Percentiles rank a stretch among this genome's conserved stretches.
phyloP scores from a whole-genome alignment of 441 rosid species.

The Erodium moschatum region DNA sequence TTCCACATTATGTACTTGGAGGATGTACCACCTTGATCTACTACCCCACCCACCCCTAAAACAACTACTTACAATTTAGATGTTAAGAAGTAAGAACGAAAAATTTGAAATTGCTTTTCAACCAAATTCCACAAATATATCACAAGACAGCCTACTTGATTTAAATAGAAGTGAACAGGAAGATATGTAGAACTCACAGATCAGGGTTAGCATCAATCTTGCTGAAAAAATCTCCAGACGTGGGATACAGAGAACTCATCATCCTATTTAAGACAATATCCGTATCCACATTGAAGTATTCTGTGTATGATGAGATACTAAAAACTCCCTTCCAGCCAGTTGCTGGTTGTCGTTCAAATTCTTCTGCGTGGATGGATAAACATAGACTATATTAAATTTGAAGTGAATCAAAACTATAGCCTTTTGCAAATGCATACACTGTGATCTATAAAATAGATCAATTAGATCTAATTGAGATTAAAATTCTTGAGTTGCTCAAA shows the following conservation, averaged over 20 bases:
- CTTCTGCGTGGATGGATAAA: constrained; percentile 35
- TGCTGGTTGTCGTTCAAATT: constrained; percentile 64
- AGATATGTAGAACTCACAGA: constrained; percentile 50
- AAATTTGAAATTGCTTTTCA: not conserved
- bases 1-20: no score
- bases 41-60: no score
- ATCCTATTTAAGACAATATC: constrained; percentile 73
- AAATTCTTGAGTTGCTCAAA: not conserved
- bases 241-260: constrained; percentile 64
- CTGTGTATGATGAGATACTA: constrained; percentile 63
- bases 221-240: constrained; percentile 67
- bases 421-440: not conserved
- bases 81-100: not conserved
- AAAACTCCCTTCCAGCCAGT: constrained; percentile 75
- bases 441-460: not conserved
- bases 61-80: no score
- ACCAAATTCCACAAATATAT: not conserved
- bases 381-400: constrained; percentile 2
- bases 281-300: constrained; percentile 81
- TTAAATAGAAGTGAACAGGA: constrained; percentile 9
- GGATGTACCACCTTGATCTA: no score
- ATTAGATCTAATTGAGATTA: not conserved
- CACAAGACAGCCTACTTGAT: not conserved
- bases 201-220: constrained; percentile 93
- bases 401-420: not conserved